Evolutionary conservation across 306 rosid species (phyloP), one percentile per base, ranked within the genome.

Genomic region (Pachyrhizus erosus): DNA sequence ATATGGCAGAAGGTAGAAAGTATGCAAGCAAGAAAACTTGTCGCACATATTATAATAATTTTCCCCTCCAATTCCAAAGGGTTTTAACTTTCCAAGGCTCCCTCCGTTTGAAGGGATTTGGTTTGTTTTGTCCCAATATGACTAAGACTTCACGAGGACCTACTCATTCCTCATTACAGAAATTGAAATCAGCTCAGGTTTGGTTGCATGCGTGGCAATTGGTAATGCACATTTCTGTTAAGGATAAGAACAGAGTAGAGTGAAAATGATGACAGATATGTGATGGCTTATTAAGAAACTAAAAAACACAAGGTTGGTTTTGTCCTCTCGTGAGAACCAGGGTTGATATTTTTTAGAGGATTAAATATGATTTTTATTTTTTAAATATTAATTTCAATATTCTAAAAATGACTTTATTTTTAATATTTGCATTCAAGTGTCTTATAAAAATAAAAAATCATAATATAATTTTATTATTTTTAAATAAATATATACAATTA

Each of bases 291-390:
- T 27, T n/a, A n/a, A 3, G 31, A 27, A 27, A 27, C 31, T 27
- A 3, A 67, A 3, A 67, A 52, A 34, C 42, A 70, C 66, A 37
- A 40, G 80, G 73, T 48, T 42, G 77, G 81, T 62, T 84, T 78
- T 78, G 86, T 78, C 83, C 42, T 73, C 49, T 27, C 33, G 45
- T 42, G 75, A 71, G 83, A 42, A 64, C 39, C 18, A 75, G 70
- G 54, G 83, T 79, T 82, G 74, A 75, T 80, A 70, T 75, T 84
- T 70, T 39, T 75, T n/a, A n/a, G n/a, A n/a, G n/a, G n/a, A n/a
- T n/a, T n/a, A n/a, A n/a, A n/a, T n/a, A n/a, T n/a, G n/a, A n/a
- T n/a, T n/a, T n/a, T n/a, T n/a, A n/a, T n/a, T n/a, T n/a, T n/a
- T n/a, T n/a, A n/a, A n/a, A n/a, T n/a, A n/a, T n/a, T n/a, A n/a